Evolutionary conservation across 2,329 filamentous ascomycete species (phyloP), one percentile per base, ranked within the genome.

Genomic region (Blumeria graminis): DNA sequence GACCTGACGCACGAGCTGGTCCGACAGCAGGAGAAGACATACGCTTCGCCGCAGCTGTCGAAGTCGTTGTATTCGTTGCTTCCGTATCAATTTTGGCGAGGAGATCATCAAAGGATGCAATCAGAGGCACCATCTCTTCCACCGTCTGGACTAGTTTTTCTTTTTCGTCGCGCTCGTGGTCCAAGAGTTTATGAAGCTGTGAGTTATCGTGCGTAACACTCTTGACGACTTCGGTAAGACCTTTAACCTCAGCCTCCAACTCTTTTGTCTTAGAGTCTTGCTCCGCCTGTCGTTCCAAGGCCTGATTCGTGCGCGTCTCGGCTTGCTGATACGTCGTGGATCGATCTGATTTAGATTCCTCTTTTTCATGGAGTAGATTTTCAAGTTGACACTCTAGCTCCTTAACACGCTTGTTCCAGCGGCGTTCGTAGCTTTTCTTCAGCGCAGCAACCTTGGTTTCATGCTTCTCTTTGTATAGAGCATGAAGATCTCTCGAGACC

Each of bases 401-500:
- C 56, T 78, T 78, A 57, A 90, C 78, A 65, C 84, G 86, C 74
- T 93, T 93, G 69, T 94, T 87, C 78, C 87, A 92, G 56, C 90
- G 81, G 51, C 78, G 77, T 68, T 95, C 87, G 70, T 96, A 84
- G 60, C 77, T 82, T 70, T 82, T 82, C 71, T 83, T 96, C 61
- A 98, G 74, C 3, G 89, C 90, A 0, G 86, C 78, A 48, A 96
- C 90, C 72, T 98, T 98, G 60, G 82, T 86, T 71, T 96, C 90
- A 68, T 98, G 92, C 71, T 98, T 98, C 66, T 84, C 81, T 72
- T 95, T 96, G 76, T 98, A 98, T 10, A 94, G 76, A 0, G 82
- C 76, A 67, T 98, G 92, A 43, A 98, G 76, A 66, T 98, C 92
- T 34, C 87, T 78, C n/a, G 90, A 89, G 43, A 96, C 88, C 61